Conservation (phyloP, 1,284 basidiomycete genomes). For the Leucoagaricus sp. region DNA sequence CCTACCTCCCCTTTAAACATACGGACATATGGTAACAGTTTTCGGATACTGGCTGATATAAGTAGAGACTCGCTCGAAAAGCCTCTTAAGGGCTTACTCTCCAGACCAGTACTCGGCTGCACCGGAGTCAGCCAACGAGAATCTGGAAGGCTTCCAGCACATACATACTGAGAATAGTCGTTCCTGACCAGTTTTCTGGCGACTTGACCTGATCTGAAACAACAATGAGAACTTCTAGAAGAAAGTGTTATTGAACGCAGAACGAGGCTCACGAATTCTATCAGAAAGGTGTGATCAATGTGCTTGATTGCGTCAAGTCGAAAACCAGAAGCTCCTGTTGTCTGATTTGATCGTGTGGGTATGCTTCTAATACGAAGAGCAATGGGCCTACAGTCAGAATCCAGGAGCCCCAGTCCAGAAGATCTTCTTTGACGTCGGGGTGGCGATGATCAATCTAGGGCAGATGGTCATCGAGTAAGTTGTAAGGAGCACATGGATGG, state of each 20-base stretch:
- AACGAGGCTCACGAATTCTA: slow-evolving; percentile 57
- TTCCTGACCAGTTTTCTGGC: slow-evolving; percentile 43
- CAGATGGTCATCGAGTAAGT: neutral
- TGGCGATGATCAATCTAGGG: slow-evolving; percentile 85
- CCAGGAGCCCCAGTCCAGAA: slow-evolving; percentile 71
- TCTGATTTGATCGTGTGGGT: slow-evolving; percentile 40
- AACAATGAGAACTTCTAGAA: neutral
- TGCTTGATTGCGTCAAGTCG: slow-evolving; percentile 90
- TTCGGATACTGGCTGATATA: slow-evolving; percentile 8
- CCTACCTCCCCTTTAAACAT: slow-evolving; percentile 66
- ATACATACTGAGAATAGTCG: slow-evolving; percentile 63
- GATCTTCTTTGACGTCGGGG: slow-evolving; percentile 72
- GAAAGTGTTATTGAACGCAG: neutral
- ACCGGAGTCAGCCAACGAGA: slow-evolving; percentile 7
- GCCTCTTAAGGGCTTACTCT: slow-evolving; percentile 49
- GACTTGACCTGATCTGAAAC: slow-evolving; percentile 51
- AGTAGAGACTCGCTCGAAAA: neutral
- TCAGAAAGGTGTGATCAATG: slow-evolving; percentile 66
- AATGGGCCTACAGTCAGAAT: slow-evolving; percentile 54
- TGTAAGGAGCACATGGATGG: slow-evolving; percentile 12
- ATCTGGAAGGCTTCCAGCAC: slow-evolving; percentile 16
- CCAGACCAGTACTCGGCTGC: slow-evolving; percentile 71
- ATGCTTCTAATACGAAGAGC: neutral
- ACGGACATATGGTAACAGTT: slow-evolving; percentile 51
- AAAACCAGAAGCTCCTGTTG: slow-evolving; percentile 81